Base-by-base conservation (phyloP, 1,139 yeast species). In the Williopsis jadinii region DNA sequence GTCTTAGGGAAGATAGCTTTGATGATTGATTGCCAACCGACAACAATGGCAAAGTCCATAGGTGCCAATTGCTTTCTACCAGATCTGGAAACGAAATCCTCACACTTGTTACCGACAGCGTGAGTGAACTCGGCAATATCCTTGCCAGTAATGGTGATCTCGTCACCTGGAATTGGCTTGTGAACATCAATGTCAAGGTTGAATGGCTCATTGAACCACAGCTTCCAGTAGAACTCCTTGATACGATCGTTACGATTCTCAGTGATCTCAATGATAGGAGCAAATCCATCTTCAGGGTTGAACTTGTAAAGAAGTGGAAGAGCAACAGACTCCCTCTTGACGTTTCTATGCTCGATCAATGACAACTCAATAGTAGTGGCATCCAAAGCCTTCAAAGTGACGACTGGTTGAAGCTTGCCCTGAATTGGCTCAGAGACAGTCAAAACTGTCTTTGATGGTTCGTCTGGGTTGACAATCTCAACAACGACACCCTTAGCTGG, bases 21-120 rank as follows among this genome's bases (percentile, higher is more conserved):
- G 70, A 92, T 90, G 60, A 94, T 90, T 40, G 97, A 95, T 70
- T 84, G 84, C 99, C 99, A 92, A 38, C 98, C 98, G 58, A 90
- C 78, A 46, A 94, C 97, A 65, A 92, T 92, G 41, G 98, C 97
- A 61, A 90, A 94, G 71, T 92, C 99, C 97, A 92, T 92, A 59
- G 99, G 99, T 41, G 98, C 98, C 56, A 80, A 74, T 46, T 88
- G 80, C 39, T 73, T 75, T 67, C 85, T 84, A 53, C 95, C 95
- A 41, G 86, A 78, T 71, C 95, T 81, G 48, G 82, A 75, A 49
- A 90, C 96, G 56, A 88, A 92, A 44, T 95, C 96, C 67, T 90
- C 97, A 66, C 96, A 88, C 54, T 84, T 84, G 77, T 92, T 92
- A 58, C 97, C 97, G 63, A 92, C 86, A 48, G 97, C 97, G 58